Conservation (phyloP, 2,329 filamentous ascomycete genomes). For the Coniochaeta ligniaria region DNA sequence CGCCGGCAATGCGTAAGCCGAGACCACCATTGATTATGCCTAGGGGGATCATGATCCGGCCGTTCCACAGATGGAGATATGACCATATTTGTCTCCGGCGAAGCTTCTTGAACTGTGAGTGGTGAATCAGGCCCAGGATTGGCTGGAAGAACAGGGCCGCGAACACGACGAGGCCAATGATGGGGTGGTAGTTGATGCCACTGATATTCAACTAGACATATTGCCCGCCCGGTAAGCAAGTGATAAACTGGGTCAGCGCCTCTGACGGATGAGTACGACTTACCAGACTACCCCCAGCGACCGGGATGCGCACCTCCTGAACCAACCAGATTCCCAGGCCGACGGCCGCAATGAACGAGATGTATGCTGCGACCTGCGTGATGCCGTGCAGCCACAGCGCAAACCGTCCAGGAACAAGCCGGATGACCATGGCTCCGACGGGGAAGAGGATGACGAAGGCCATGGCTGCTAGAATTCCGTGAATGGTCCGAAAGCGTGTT, state of each 20-base stretch:
- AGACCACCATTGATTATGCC: conserved; percentile 39
- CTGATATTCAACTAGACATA: conserved; percentile 20
- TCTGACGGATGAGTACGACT: conserved; percentile 7
- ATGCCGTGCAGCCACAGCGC: conserved; percentile 29
- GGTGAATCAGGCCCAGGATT: conserved; percentile 33
- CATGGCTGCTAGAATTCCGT: conserved; percentile 32
- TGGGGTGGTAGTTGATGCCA: conserved; percentile 32
- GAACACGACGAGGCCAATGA: conserved; percentile 37
- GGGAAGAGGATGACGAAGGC: conserved; percentile 37
- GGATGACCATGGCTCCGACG: conserved; percentile 33
- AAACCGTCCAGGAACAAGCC: conserved; percentile 26
- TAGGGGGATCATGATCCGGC: conserved; percentile 28
- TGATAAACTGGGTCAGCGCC: background rate
- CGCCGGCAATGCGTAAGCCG: conserved; percentile 29
- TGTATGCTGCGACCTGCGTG: conserved; percentile 28
- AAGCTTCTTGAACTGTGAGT: conserved; percentile 28
- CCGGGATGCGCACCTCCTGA: conserved; percentile 21
- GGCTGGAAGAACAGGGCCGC: conserved; percentile 31
- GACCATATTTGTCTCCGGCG: conserved; percentile 32
- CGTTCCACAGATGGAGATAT: conserved; percentile 34
- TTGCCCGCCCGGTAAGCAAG: background rate
- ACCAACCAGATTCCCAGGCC: conserved; percentile 36
- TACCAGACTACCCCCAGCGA: conserved; percentile 21
- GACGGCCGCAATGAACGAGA: conserved; percentile 29
- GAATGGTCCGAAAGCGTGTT: conserved; percentile 24